Percentiles rank a stretch among this genome's conserved stretches.
Conservation (phyloP, 139 green algal species). For the Chlamydomonas schloesseri region DNA sequence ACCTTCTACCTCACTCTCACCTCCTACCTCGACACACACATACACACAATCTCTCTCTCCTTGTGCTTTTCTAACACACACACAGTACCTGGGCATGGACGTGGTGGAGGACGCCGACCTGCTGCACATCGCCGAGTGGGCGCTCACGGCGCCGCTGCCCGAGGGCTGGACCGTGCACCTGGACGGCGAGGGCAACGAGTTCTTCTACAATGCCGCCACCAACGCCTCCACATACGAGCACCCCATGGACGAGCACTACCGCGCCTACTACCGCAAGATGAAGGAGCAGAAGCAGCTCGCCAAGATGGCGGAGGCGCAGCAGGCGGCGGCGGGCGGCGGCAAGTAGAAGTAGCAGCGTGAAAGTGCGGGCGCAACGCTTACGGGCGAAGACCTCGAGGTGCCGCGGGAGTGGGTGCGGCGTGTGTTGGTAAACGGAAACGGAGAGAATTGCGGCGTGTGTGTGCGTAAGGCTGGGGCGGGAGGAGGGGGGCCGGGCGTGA, state of each 20-base stretch:
- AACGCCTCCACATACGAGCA: conserved; percentile 78
- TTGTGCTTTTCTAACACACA: background rate
- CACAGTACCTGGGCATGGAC: conserved; percentile 71
- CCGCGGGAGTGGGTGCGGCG: too few relatives aligned
- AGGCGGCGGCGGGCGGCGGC: conserved; percentile 10
- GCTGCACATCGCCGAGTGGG: conserved; percentile 85
- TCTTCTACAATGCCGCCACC: conserved; percentile 75
- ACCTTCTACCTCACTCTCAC: too few relatives aligned
- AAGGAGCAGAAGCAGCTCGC: conserved; percentile 45
- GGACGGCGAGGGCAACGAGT: conserved; percentile 71
- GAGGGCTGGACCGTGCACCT: conserved; percentile 77
- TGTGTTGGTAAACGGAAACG: too few relatives aligned
- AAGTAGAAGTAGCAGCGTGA: background rate
- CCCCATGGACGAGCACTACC: conserved; percentile 82
- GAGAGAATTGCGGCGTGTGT: too few relatives aligned
- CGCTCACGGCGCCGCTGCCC: conserved; percentile 78
- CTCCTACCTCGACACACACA: too few relatives aligned
- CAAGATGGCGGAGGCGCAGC: conserved; percentile 33
- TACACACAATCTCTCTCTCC: too few relatives aligned
- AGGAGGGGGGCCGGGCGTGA: too few relatives aligned
- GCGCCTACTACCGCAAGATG: conserved; percentile 49
- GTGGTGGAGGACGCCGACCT: conserved; percentile 69
- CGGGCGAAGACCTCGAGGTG: too few relatives aligned
- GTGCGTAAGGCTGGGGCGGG: too few relatives aligned
- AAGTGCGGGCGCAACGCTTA: too few relatives aligned